Evolutionary conservation across 768 basidiomycete species (phyloP).

Genomic region (Gloeophyllum trabeum): DNA sequence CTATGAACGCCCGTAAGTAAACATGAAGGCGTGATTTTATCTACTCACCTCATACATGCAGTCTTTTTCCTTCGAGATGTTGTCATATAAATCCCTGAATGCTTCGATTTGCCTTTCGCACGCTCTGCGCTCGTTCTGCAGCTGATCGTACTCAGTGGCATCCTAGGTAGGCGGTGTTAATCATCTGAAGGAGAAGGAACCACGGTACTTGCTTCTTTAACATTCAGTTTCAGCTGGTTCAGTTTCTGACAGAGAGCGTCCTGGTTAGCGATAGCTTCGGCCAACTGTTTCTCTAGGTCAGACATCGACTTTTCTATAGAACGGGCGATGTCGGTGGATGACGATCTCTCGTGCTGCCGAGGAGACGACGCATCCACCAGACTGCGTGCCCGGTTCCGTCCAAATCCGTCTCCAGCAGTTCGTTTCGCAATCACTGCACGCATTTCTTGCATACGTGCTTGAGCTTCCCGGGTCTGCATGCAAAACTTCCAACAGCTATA

Average conservation of each 20-base stretch:
- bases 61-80: slow-evolving; percentile 80
- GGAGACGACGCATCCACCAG: slow-evolving; percentile 19
- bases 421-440: slow-evolving; percentile 56
- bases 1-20: slow-evolving; percentile 25
- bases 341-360: slow-evolving; percentile 19
- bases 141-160: slow-evolving; percentile 41
- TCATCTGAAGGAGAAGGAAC: too few relatives aligned
- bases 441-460: slow-evolving; percentile 79
- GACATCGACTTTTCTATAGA: slow-evolving; percentile 40
- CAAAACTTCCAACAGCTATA: too few relatives aligned
- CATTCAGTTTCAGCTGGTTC: too few relatives aligned
- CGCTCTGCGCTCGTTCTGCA: slow-evolving; percentile 49
- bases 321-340: slow-evolving; percentile 24
- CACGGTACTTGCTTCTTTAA: too few relatives aligned
- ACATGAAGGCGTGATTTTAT: too few relatives aligned
- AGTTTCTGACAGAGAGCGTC: slow-evolving; percentile 19
- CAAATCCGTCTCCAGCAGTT: slow-evolving; percentile 41
- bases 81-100: slow-evolving; percentile 64
- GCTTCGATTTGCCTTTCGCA: slow-evolving; percentile 69
- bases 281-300: slow-evolving; percentile 49
- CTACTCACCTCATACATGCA: slow-evolving; percentile 95
- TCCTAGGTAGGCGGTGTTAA: background rate
- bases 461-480: slow-evolving; percentile 58
- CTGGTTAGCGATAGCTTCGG: slow-evolving; percentile 38
- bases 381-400: slow-evolving; percentile 34